Conservation (phyloP, 2,329 filamentous ascomycete species). For the Aspergillus sp. region DNA sequence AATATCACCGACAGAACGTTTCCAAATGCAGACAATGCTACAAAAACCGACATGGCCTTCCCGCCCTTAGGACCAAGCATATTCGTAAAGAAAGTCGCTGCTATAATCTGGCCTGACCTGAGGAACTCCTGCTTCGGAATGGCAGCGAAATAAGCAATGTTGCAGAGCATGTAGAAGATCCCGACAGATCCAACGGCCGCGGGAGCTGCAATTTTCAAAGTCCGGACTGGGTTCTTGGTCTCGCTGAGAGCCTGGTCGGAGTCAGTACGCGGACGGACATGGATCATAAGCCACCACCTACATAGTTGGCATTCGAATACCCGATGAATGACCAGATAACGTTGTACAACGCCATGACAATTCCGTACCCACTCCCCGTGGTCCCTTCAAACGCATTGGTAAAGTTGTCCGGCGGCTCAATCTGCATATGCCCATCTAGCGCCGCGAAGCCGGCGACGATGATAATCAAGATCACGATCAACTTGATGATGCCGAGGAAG, state of each 20-base stretch:
- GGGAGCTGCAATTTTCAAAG: conserved; percentile 49
- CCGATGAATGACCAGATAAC: conserved; percentile 55
- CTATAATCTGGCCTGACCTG: conserved; percentile 45
- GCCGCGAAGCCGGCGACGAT: conserved; percentile 36
- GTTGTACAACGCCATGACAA: conserved; percentile 53
- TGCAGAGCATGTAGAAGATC: conserved; percentile 48
- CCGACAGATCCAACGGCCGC: conserved; percentile 47
- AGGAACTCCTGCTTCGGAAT: conserved; percentile 49
- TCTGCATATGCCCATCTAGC: conserved; percentile 28
- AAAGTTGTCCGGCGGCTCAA: conserved; percentile 30
- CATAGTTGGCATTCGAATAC: conserved; percentile 55
- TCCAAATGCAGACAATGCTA: conserved; percentile 52
- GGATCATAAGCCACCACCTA: conserved; percentile 17
- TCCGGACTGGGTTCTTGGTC: conserved; percentile 49
- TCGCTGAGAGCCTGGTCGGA: conserved; percentile 39
- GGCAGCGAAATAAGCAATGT: conserved; percentile 51
- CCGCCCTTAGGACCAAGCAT: conserved; percentile 49
- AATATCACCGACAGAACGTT: conserved; percentile 53
- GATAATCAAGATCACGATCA: conserved; percentile 41
- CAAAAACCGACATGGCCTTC: conserved; percentile 50
- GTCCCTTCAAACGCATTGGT: conserved; percentile 31
- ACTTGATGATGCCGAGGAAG: conserved; percentile 41
- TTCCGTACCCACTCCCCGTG: conserved; percentile 31
- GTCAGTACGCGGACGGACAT: conserved; percentile 7
- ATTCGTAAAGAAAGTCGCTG: conserved; percentile 50